A percentile compares a stretch with the other conserved stretches of the same genome.
Conservation (phyloP, 169 alveolate genomes). For the Theileria sp. region DNA sequence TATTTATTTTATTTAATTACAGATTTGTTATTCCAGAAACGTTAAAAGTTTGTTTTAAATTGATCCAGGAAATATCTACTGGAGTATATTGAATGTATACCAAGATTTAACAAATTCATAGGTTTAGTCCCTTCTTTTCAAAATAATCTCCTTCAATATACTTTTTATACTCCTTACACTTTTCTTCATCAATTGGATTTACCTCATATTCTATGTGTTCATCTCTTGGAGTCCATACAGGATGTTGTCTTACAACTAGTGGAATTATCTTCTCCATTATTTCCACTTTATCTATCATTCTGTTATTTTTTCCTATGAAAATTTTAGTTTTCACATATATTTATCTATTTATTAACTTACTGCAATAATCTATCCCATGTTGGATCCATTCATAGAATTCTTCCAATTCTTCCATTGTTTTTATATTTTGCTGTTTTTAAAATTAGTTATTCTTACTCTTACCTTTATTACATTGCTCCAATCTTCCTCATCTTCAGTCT, state of each 20-base stretch:
- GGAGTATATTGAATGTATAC: not conserved
- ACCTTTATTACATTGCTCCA: constrained; percentile 9
- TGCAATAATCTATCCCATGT: constrained; percentile 56
- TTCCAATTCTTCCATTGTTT: constrained; percentile 58
- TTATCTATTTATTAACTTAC: constrained; percentile 39
- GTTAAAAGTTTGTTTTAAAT: too few species aligned
- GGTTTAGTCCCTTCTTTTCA: not conserved
- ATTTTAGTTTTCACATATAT: not conserved
- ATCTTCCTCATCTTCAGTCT: constrained; percentile 10
- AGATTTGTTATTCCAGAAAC: not conserved
- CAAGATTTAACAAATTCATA: not conserved
- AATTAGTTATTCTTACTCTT: constrained; percentile 13
- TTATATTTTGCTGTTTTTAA: constrained; percentile 21
- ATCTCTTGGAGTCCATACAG: constrained; percentile 61
- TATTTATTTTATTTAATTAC: not conserved
- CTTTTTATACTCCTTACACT: not conserved
- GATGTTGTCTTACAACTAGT: constrained; percentile 47
- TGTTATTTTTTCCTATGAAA: constrained; percentile 23
- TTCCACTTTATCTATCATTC: constrained; percentile 31
- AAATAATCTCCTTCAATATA: not conserved
- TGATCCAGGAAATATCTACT: not conserved
- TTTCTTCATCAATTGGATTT: constrained; percentile 14
- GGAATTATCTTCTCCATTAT: constrained; percentile 52
- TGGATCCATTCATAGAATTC: constrained; percentile 59
- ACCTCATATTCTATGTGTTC: constrained; percentile 58